A percentile compares a stretch with the other conserved stretches of the same genome.
Conservation (phyloP, 2,329 filamentous ascomycete genomes). For the Fusarium sp. region DNA sequence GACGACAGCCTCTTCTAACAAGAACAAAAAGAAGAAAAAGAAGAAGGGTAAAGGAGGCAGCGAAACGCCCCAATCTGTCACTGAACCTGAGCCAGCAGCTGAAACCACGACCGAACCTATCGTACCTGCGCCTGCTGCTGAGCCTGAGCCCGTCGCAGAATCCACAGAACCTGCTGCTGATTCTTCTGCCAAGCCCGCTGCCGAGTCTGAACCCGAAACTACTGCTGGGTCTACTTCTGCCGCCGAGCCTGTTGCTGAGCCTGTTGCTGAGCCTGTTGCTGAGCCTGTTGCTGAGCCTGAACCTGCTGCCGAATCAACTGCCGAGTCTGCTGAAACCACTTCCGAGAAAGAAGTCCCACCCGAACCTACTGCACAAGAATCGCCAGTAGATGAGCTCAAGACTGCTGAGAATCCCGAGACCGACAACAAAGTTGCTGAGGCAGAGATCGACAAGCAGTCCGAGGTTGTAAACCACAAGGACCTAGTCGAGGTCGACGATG, state of each 20-base stretch:
- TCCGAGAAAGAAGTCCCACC: conserved; percentile 7
- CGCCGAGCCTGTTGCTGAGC: neutral
- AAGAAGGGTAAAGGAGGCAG: conserved; percentile 22
- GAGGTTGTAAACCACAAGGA: conserved; percentile 1
- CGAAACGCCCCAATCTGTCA: conserved; percentile 2
- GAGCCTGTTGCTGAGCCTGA: conserved; percentile 1
- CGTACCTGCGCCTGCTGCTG: neutral
- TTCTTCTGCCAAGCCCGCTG: neutral
- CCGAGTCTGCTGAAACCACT: conserved; percentile 12
- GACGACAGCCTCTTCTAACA: conserved; percentile 7
- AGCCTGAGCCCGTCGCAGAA: neutral
- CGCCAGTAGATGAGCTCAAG: conserved; percentile 9
- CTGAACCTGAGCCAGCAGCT: neutral
- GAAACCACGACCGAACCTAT: neutral
- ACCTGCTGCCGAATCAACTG: neutral
- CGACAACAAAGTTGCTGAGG: conserved; percentile 8
- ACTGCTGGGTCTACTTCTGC: neutral
- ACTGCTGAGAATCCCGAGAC: conserved; percentile 3
- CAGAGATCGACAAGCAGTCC: conserved; percentile 1
- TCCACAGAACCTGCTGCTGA: neutral
- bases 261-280: conserved; percentile 1
- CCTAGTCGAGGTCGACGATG: conserved; percentile 1
- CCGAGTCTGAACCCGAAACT: neutral
- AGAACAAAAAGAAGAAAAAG: conserved; percentile 31
- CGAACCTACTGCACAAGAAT: conserved; percentile 12